Conservation (phyloP, 495 filamentous ascomycete species). For the Aspergillus egyptiacus region DNA sequence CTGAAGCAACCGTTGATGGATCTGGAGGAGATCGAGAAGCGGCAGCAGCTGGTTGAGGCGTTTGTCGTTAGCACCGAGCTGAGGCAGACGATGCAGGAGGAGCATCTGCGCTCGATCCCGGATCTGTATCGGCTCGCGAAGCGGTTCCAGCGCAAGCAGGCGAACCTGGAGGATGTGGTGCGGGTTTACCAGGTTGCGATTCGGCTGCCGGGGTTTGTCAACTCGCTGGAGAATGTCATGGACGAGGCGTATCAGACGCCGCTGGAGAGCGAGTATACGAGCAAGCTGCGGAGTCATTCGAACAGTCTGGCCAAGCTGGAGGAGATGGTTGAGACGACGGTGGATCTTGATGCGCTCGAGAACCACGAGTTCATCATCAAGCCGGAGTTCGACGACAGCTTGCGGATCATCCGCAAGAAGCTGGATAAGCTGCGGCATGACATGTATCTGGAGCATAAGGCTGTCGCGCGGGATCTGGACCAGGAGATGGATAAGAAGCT, state of each 20-base stretch:
- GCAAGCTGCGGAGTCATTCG: conserved; percentile 68
- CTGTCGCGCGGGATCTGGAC: conserved; percentile 72
- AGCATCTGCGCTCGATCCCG: conserved; percentile 88
- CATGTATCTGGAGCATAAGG: conserved; percentile 77
- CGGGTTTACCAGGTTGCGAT: conserved; percentile 91
- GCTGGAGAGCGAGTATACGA: conserved; percentile 80
- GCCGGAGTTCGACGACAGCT: conserved; percentile 89
- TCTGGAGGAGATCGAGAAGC: conserved; percentile 77
- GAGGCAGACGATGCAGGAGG: conserved; percentile 95
- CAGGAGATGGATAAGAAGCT: conserved; percentile 98
- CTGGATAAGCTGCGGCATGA: conserved; percentile 77
- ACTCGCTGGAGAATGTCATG: conserved; percentile 86
- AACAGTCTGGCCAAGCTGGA: conserved; percentile 80
- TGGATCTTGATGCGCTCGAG: conserved; percentile 91
- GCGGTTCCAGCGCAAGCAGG: conserved; percentile 84
- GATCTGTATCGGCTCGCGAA: conserved; percentile 92
- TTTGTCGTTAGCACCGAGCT: conserved; percentile 92
- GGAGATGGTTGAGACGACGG: conserved; percentile 98
- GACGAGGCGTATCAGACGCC: conserved; percentile 89
- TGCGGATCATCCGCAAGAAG: conserved; percentile 82
- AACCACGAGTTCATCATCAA: conserved; percentile 99
- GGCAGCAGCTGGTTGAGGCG: conserved; percentile 91
- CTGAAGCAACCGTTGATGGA: conserved; percentile 97
- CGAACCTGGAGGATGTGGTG: conserved; percentile 92
- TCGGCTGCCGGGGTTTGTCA: conserved; percentile 83